A percentile compares a stretch with the other conserved stretches of the same genome.
These are phyloP conservation scores for Vachellia pachyceras DNA, from an alignment of 306 rosid genomes.

Conservation along the genomic window DNA sequence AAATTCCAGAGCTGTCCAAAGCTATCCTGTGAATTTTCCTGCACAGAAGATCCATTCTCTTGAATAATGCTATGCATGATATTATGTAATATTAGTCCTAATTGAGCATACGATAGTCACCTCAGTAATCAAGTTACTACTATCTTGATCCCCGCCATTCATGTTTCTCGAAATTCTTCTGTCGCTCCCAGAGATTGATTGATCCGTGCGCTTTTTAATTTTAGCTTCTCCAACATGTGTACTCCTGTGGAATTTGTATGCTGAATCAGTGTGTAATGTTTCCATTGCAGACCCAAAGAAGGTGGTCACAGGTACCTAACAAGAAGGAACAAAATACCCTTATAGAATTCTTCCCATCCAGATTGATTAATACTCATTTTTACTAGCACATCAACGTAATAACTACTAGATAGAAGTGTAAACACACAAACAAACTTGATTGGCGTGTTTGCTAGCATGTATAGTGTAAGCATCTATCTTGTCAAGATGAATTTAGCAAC, in stretches of 20 bases:
- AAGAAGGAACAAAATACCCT: conserved; percentile 20
- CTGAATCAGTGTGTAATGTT: conserved; percentile 88
- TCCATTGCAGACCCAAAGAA: conserved; percentile 98
- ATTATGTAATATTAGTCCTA: neutral
- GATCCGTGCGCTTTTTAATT: conserved; percentile 41
- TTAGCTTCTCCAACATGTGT: conserved; percentile 34
- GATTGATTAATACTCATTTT: neutral
- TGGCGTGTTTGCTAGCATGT: too few relatives aligned
- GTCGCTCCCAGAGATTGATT: conserved; percentile 38
- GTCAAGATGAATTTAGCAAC: neutral
- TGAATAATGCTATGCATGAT: conserved; percentile 27
- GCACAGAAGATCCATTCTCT: conserved; percentile 42
- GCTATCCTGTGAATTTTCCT: conserved; percentile 53
- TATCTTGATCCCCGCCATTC: conserved; percentile 41
- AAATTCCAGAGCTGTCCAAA: conserved; percentile 50
- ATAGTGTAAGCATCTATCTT: neutral
- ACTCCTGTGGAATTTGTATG: conserved; percentile 54
- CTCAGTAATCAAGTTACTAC: conserved; percentile 41
- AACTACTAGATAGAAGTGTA: neutral
- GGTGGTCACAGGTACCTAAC: conserved; percentile 88
- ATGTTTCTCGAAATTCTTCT: conserved; percentile 48
- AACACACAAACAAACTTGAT: neutral
- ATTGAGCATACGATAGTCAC: conserved; percentile 44
- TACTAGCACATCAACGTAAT: neutral
- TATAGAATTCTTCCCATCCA: neutral